Conservation (phyloP, 441 rosid genomes). For the Croton setiger region DNA sequence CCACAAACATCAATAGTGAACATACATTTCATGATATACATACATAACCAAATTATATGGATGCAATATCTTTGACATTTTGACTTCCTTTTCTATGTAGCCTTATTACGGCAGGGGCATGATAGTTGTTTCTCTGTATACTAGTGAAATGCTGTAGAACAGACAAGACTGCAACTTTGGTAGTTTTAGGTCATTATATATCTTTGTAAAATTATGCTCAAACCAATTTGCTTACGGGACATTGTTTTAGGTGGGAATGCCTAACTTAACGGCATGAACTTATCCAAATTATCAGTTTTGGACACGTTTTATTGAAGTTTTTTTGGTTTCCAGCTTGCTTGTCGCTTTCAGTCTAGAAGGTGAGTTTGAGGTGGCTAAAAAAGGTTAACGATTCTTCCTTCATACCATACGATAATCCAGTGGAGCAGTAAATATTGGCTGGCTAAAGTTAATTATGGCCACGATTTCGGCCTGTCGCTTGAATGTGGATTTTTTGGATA, state of each 20-base stretch:
- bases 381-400: neutral
- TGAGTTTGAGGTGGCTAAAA: neutral
- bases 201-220: too few species aligned
- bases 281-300: neutral
- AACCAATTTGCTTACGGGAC: too few species aligned
- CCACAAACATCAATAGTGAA: neutral
- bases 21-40: too few species aligned
- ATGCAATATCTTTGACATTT: neutral
- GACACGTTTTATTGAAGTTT: neutral
- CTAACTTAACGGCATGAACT: neutral
- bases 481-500: neutral
- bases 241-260: neutral
- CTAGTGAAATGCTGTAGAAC: too few species aligned
- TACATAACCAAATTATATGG: too few species aligned
- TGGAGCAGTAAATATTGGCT: too few species aligned
- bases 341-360: slow-evolving; percentile 1
- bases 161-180: too few species aligned
- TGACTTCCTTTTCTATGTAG: too few species aligned
- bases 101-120: too few species aligned
- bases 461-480: neutral
- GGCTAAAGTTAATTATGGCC: neutral
- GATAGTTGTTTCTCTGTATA: too few species aligned
- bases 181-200: too few species aligned
- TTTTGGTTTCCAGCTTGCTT: too few species aligned
- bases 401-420: neutral